A percentile compares a stretch with the other conserved stretches of the same genome.
Evolutionary conservation across 176 grass and related monocot species (phyloP).

Genomic region (Musa acuminata): DNA sequence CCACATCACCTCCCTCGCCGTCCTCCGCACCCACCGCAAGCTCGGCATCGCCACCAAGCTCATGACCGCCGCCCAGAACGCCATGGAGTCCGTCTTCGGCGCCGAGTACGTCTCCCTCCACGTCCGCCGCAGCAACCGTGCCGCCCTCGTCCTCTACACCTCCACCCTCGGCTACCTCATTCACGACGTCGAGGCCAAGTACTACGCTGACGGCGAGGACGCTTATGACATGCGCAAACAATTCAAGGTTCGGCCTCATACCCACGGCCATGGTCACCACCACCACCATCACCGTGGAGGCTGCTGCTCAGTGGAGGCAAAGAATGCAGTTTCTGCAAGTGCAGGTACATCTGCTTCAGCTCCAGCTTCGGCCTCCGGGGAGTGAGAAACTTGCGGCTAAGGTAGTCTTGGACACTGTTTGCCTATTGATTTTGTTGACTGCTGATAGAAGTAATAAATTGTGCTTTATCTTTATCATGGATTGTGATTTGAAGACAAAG

Average conservation of each 20-base stretch:
- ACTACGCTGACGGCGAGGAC: constrained; percentile 85
- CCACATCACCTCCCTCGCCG: constrained; percentile 97
- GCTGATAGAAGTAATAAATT: too few species aligned
- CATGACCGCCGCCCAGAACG: constrained; percentile 85
- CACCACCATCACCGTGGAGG: constrained; percentile 8
- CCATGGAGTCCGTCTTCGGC: constrained; percentile 92
- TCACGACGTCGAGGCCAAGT: constrained; percentile 81
- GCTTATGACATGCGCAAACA: constrained; percentile 33
- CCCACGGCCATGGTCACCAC: neutral
- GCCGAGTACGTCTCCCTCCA: constrained; percentile 95
- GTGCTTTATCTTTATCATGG: too few species aligned
- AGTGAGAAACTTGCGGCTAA: neutral
- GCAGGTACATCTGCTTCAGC: neutral
- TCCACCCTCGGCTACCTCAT: constrained; percentile 78
- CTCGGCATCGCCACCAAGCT: constrained; percentile 94
- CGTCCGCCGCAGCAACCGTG: constrained; percentile 81
- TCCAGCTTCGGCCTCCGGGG: neutral
- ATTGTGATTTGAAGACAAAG: too few species aligned
- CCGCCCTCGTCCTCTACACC: constrained; percentile 82
- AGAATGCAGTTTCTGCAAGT: neutral
- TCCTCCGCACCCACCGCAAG: constrained; percentile 96
- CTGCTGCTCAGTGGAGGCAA: constrained; percentile 13
- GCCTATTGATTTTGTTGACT: too few species aligned
- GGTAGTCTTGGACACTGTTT: neutral
- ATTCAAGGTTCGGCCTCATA: neutral